Base-by-base conservation (phyloP, 768 basidiomycete genomes). In the Punctularia strigosozonata region DNA sequence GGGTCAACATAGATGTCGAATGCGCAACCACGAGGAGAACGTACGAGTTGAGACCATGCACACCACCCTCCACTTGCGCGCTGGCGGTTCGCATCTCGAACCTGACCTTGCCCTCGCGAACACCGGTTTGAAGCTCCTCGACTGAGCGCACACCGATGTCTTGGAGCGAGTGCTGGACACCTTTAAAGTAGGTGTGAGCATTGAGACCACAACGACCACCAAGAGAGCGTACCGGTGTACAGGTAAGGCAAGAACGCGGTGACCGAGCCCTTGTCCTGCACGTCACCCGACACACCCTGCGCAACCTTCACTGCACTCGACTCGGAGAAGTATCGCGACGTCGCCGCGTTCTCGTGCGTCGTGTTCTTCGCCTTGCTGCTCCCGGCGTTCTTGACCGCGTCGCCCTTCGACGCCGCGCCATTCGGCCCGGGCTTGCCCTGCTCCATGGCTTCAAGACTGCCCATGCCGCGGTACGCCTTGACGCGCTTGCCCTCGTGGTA, bases 381-480 rank as follows among this genome's bases (percentile, higher is more conserved):
- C 25, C 25, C 50, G 12, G 40, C 41, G n/a, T n/a, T n/a, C n/a
- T n/a, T n/a, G n/a, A n/a, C n/a, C n/a, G n/a, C n/a, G n/a, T n/a
- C n/a, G 15, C 25, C 43, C 23, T 53, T 54, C 35, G 38, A 44
- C 39, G 54, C 55, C 18, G 54, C 55, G 0, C 56, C 48, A 43
- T 61, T 54, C 14, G 54, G 43, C 2, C 37, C 54, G 2, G 71
- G 56, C 45, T 76, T 78, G 25, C 80, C 78, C 48, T 84, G 77
- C 40, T 86, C 84, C 87, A 90, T 92, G 3, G 89, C 87, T 61
- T 92, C 88, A 51, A 97, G 68, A 53, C 82, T 86, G 15, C 95
- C 94, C 95, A 99, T 99, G 4, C 95, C 95, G 41, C 95, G 81
- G 64, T 98, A 99, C 24, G 92, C 80, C 73, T 99, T 99, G 56